These are phyloP conservation scores for Pinus albicaulis DNA, from an alignment of 75 land plant species.

Conservation along the genomic window DNA sequence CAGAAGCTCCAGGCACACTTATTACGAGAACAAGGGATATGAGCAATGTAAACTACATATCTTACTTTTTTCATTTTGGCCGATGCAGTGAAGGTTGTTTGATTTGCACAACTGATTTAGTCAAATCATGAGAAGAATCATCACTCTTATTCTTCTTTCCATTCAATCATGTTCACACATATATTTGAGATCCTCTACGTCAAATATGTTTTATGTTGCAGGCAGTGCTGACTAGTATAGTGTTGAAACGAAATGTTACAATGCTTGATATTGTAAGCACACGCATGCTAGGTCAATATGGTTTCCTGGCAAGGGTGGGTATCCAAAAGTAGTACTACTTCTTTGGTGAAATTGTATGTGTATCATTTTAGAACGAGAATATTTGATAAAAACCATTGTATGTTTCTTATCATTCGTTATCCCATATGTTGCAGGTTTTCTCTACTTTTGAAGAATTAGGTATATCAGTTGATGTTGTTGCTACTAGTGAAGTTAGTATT, in stretches of 20 bases:
- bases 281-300: conserved; percentile 96
- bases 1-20: conserved; percentile 91
- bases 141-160: neutral
- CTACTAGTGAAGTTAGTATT: conserved; percentile 99
- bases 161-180: neutral
- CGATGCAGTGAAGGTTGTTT: neutral
- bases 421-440: conserved; percentile 57
- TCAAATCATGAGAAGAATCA: neutral
- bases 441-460: conserved; percentile 86
- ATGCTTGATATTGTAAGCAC: conserved; percentile 99
- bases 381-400: no score
- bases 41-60: conserved; percentile 60
- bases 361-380: no score
- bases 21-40: conserved; percentile 77
- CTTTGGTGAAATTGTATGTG: no score
- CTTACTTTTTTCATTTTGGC: neutral
- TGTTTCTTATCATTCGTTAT: neutral
- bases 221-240: conserved; percentile 88
- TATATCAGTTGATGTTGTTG: conserved; percentile 97
- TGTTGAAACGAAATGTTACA: conserved; percentile 83
- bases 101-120: neutral
- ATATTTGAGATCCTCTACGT: neutral
- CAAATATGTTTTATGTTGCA: conserved; percentile 19
- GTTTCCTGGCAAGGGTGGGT: conserved; percentile 91
- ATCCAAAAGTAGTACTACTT: neutral